A percentile compares a stretch with the other conserved stretches of the same genome.
Evolutionary conservation across 2,329 filamentous ascomycete genomes (phyloP).

Genomic region (Cercospora zeae-maydis): DNA sequence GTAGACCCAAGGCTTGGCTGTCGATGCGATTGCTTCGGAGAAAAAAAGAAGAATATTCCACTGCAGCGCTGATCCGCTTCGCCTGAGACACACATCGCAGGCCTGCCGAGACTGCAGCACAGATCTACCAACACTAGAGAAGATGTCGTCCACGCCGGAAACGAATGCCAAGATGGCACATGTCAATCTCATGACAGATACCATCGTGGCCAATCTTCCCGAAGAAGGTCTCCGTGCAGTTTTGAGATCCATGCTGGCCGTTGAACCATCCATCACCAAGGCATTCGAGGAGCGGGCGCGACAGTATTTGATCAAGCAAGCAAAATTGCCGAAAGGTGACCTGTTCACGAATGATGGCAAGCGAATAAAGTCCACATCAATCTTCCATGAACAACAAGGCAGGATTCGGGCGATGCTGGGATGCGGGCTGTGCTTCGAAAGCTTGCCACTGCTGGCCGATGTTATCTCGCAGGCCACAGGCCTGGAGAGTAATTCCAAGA

Average conservation of each 20-base stretch:
- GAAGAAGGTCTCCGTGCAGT: slow-evolving; percentile 18
- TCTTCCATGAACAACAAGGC: slow-evolving; percentile 10
- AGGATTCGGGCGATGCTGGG: slow-evolving; percentile 18
- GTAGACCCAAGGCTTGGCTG: too few species aligned
- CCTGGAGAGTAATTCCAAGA: neutral
- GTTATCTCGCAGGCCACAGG: slow-evolving; percentile 2
- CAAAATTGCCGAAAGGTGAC: neutral
- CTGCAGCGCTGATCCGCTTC: too few species aligned
- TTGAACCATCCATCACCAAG: slow-evolving; percentile 18
- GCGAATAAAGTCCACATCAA: neutral
- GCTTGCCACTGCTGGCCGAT: slow-evolving; percentile 13
- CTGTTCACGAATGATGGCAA: neutral
- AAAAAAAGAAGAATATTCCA: too few species aligned
- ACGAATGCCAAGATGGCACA: slow-evolving; percentile 19
- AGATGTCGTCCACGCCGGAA: neutral
- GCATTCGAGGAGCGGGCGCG: slow-evolving; percentile 16
- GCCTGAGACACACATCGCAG: too few species aligned
- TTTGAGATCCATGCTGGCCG: slow-evolving; percentile 19
- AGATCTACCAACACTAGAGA: neutral
- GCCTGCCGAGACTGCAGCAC: too few species aligned
- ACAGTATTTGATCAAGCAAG: slow-evolving; percentile 12
- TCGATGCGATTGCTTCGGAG: too few species aligned
- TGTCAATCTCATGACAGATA: slow-evolving; percentile 24
- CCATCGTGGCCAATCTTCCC: slow-evolving; percentile 19
- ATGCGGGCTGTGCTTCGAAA: slow-evolving; percentile 20